Evolutionary conservation across 1,139 yeast genomes (phyloP).

Genomic region (Pichia sp.): DNA sequence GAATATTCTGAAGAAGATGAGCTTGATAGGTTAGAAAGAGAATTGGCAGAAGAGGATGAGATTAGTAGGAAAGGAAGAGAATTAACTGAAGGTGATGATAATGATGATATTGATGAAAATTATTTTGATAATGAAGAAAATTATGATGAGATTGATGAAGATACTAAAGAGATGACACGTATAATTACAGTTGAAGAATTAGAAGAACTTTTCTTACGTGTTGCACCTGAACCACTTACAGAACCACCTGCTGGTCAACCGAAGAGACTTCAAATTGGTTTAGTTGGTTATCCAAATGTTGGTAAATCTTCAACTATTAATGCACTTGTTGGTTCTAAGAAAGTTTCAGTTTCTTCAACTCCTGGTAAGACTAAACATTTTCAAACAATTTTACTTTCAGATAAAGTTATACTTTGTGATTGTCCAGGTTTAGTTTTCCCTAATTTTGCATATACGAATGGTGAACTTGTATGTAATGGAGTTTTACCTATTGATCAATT

Average conservation of each 20-base stretch:
- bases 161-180: conserved; percentile 44
- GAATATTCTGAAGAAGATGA: conserved; percentile 18
- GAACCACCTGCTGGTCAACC: conserved; percentile 46
- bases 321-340: conserved; percentile 91
- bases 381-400: conserved; percentile 86
- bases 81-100: too few relatives aligned
- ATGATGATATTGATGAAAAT: conserved; percentile 18
- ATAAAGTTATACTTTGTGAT: conserved; percentile 83
- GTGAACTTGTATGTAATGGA: conserved; percentile 96
- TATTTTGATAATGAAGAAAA: conserved; percentile 18
- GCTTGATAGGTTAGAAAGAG: too few relatives aligned
- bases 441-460: conserved; percentile 92
- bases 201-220: conserved; percentile 69
- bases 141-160: conserved; percentile 29
- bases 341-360: conserved; percentile 94
- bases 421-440: conserved; percentile 99
- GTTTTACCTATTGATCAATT: conserved; percentile 96
- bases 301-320: conserved; percentile 96
- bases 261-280: conserved; percentile 72
- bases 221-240: conserved; percentile 63
- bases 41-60: conserved; percentile 12
- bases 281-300: conserved; percentile 95
- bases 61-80: conserved; percentile 10
- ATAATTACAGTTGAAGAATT: conserved; percentile 80
- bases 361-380: conserved; percentile 99